Conservation (phyloP, 352 stramenopile species). For the Elongisporangium undulatum region DNA sequence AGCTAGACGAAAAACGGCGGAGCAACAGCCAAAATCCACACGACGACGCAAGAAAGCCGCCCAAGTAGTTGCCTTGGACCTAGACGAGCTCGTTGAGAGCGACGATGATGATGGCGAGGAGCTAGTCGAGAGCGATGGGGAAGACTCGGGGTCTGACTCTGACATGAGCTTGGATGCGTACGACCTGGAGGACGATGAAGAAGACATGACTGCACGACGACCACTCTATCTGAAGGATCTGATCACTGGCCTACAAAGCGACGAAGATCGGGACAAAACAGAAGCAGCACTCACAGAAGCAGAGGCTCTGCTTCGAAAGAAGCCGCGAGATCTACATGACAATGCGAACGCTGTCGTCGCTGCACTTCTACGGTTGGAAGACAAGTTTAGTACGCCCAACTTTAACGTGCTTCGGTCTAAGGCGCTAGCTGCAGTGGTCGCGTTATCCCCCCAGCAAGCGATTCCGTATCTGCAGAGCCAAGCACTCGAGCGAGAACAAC, state of each 20-base stretch:
- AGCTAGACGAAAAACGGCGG: not conserved
- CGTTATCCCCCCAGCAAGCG: slow-evolving; percentile 32
- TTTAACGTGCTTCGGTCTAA: slow-evolving; percentile 41
- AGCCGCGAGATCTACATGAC: slow-evolving; percentile 58
- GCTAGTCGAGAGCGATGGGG: slow-evolving; percentile 15
- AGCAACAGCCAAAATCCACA: slow-evolving; percentile 4
- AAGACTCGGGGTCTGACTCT: slow-evolving; percentile 44
- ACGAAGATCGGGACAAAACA: slow-evolving; percentile 56
- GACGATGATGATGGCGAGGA: slow-evolving; percentile 16
- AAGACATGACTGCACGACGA: slow-evolving; percentile 51
- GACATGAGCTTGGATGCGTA: slow-evolving; percentile 68
- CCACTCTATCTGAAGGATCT: slow-evolving; percentile 75
- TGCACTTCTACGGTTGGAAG: slow-evolving; percentile 59
- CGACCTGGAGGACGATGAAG: slow-evolving; percentile 61
- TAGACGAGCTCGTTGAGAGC: slow-evolving; percentile 43
- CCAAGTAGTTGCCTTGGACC: slow-evolving; percentile 32
- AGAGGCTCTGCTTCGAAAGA: slow-evolving; percentile 44
- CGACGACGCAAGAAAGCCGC: slow-evolving; percentile 9
- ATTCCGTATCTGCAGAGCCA: slow-evolving; percentile 58
- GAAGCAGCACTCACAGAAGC: slow-evolving; percentile 50
- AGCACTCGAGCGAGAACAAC: slow-evolving; percentile 65
- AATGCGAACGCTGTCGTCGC: slow-evolving; percentile 46
- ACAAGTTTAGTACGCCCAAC: slow-evolving; percentile 65
- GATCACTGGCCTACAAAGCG: slow-evolving; percentile 36
- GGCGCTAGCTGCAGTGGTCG: slow-evolving; percentile 43